Evolutionary conservation across 2,329 filamentous ascomycete genomes (phyloP).

Genomic region (Beauveria asiatica): DNA sequence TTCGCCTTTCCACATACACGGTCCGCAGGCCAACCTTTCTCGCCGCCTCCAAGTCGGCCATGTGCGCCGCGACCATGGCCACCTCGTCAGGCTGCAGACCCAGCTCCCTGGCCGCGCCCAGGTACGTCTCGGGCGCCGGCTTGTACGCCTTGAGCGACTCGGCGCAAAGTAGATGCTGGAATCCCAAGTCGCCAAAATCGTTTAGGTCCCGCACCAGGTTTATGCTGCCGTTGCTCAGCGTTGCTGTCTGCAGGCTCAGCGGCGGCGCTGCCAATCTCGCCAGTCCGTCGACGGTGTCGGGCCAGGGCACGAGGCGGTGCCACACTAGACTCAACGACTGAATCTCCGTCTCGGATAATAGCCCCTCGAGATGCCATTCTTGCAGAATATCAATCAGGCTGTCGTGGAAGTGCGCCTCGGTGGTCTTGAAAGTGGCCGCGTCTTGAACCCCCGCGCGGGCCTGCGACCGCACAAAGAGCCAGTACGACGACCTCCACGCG

Average conservation of each 20-base stretch:
- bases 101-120: slow-evolving; percentile 54
- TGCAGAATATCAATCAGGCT: slow-evolving; percentile 51
- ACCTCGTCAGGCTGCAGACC: slow-evolving; percentile 51
- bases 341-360: slow-evolving; percentile 56
- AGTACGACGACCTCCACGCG: slow-evolving; percentile 61
- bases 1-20: slow-evolving; percentile 61
- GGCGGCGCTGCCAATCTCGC: slow-evolving; percentile 34
- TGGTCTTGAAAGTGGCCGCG: slow-evolving; percentile 51
- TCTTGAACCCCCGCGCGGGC: slow-evolving; percentile 27
- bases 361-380: slow-evolving; percentile 43
- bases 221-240: slow-evolving; percentile 67
- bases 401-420: slow-evolving; percentile 63
- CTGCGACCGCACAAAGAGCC: slow-evolving; percentile 47
- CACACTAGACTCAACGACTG: slow-evolving; percentile 57
- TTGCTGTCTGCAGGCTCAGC: slow-evolving; percentile 45
- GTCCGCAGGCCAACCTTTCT: slow-evolving; percentile 56
- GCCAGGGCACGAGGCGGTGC: slow-evolving; percentile 66
- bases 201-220: slow-evolving; percentile 58
- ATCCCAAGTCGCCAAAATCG: slow-evolving; percentile 49
- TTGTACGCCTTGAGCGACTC: slow-evolving; percentile 71
- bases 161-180: slow-evolving; percentile 53
- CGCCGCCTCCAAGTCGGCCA: slow-evolving; percentile 60
- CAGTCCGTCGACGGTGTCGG: slow-evolving; percentile 52
- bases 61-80: slow-evolving; percentile 70
- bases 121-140: slow-evolving; percentile 58